A percentile compares a stretch with the other conserved stretches of the same genome.
These are phyloP conservation scores for Pseudocercospora vitis DNA, from an alignment of 2,329 filamentous ascomycete species.

Conservation along the genomic window DNA sequence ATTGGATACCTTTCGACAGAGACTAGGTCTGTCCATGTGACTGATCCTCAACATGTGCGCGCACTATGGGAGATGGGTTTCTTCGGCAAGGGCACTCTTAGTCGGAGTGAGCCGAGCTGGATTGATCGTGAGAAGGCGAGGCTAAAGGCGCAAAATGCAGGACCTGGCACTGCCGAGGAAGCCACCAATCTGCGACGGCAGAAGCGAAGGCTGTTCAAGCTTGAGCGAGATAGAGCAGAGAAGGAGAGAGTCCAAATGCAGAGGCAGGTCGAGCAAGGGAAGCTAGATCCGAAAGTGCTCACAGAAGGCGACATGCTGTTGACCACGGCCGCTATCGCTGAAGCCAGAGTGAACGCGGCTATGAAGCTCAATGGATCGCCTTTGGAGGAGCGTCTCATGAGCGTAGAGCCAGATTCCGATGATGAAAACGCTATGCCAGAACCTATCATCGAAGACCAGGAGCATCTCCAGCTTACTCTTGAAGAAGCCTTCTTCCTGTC, in stretches of 20 bases:
- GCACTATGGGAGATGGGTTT: conserved; percentile 96
- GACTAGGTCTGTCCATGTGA: conserved; percentile 81
- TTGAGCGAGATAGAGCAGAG: conserved; percentile 86
- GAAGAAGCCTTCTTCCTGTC: conserved; percentile 91
- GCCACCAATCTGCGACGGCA: conserved; percentile 73
- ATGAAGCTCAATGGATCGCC: background rate
- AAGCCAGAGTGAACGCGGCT: background rate
- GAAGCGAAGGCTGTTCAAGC: conserved; percentile 80
- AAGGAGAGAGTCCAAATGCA: conserved; percentile 78
- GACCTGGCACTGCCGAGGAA: conserved; percentile 70
- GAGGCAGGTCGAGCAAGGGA: conserved; percentile 54
- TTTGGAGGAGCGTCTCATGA: background rate
- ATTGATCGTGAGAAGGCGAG: conserved; percentile 76
- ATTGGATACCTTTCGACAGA: conserved; percentile 76
- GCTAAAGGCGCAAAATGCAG: conserved; percentile 44
- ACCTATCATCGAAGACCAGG: conserved; percentile 54
- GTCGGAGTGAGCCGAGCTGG: conserved; percentile 94
- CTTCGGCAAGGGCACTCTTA: conserved; percentile 90
- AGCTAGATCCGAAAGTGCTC: conserved; percentile 24
- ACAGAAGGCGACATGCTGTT: conserved; percentile 8
- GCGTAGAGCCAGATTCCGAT: conserved; percentile 8
- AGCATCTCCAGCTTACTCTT: conserved; percentile 86
- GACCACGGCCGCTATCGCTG: conserved; percentile 9
- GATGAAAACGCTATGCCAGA: conserved; percentile 21
- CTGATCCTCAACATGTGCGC: conserved; percentile 70